These are phyloP conservation scores for Discostella pseudostelligera DNA, from an alignment of 108 stramenopile species.

Conservation along the genomic window DNA sequence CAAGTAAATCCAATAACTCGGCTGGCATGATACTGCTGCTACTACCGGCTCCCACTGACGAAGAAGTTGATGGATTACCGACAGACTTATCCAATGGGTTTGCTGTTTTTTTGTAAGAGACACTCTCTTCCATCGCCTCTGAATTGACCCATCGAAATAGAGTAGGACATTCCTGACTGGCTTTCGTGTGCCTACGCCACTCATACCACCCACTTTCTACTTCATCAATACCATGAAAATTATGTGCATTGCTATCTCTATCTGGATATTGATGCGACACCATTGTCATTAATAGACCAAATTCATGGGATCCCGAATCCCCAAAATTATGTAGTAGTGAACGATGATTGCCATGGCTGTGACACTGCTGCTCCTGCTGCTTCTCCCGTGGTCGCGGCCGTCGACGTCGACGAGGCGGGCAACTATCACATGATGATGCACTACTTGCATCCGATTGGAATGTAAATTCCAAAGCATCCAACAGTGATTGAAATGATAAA, in stretches of 20 bases:
- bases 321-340: background rate
- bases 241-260: constrained; percentile 3
- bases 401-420: background rate
- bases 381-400: background rate
- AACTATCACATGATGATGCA: background rate
- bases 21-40: constrained; percentile 1
- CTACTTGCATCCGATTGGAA: constrained; percentile 15
- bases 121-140: constrained; percentile 7
- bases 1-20: constrained; percentile 29
- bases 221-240: constrained; percentile 2
- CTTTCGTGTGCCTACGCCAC: constrained; percentile 3
- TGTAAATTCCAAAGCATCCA: constrained; percentile 25
- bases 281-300: constrained; percentile 31
- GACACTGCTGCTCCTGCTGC: background rate
- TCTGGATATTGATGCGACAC: constrained; percentile 16
- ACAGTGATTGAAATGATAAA: constrained; percentile 24
- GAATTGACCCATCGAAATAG: constrained; percentile 27
- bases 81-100: background rate
- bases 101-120: background rate
- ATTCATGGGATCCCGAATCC: constrained; percentile 16
- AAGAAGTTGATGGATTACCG: background rate
- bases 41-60: background rate
- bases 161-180: constrained; percentile 7
- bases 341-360: background rate
- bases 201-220: constrained; percentile 5